These are phyloP conservation scores for Acacia pycnantha DNA, from an alignment of 331 rosid species.

Conservation along the genomic window DNA sequence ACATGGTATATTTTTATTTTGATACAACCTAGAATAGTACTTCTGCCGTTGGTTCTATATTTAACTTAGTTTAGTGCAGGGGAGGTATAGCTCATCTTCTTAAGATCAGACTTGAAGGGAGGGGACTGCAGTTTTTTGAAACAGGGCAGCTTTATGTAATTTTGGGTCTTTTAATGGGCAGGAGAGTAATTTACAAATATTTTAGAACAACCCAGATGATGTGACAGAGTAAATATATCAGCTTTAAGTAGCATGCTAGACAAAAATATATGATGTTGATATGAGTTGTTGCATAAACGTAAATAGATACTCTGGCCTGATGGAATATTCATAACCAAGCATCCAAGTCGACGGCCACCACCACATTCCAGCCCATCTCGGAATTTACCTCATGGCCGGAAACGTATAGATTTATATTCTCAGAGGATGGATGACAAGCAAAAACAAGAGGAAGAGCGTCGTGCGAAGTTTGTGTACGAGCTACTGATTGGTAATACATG, in stretches of 20 bases:
- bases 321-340: slow-evolving; percentile 92
- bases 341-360: slow-evolving; percentile 69
- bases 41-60: background rate
- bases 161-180: background rate
- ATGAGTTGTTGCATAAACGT: slow-evolving; percentile 31
- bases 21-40: background rate
- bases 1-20: background rate
- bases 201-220: background rate
- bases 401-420: slow-evolving; percentile 28
- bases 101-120: background rate
- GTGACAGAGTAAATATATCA: background rate
- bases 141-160: background rate
- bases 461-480: slow-evolving; percentile 89
- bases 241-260: slow-evolving; percentile 18
- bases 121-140: too few relatives aligned
- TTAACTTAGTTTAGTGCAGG: background rate
- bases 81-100: background rate
- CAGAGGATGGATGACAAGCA: slow-evolving; percentile 53
- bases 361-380: slow-evolving; percentile 35
- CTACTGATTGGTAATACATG: slow-evolving; percentile 73
- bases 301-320: slow-evolving; percentile 92
- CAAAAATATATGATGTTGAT: slow-evolving; percentile 26
- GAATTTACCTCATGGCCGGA: slow-evolving; percentile 47
- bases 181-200: background rate
- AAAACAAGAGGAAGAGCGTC: slow-evolving; percentile 66